phyloP scores from a whole-genome alignment of 1,139 yeast genomes.

The Hemisphaericaspora lyxosophila region DNA sequence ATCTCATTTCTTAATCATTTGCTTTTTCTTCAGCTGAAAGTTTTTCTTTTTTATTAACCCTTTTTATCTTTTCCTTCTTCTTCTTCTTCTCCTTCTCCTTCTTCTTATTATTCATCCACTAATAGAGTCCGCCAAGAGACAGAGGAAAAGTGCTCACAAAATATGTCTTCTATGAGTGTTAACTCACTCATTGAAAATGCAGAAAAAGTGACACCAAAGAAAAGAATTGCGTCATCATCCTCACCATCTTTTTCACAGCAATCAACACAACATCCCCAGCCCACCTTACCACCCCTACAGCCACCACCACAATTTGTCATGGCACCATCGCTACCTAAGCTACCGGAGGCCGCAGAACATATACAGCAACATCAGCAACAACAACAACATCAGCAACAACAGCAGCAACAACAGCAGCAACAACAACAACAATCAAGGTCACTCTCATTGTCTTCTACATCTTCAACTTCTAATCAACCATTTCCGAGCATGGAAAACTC shows the following conservation, averaged over 20 bases:
- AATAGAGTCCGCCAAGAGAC: too few species aligned
- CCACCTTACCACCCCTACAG: constrained; percentile 2
- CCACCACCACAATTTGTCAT: not conserved
- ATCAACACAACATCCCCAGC: not conserved
- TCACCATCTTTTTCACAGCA: not conserved
- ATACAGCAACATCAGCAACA: constrained; percentile 5
- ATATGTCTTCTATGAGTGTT: constrained; percentile 17
- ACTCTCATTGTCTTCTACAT: constrained; percentile 3
- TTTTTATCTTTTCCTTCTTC: not conserved
- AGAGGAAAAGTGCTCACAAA: not conserved
- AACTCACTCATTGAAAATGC: constrained; percentile 15
- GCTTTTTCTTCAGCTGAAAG: too few species aligned
- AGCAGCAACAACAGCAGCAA: not conserved
- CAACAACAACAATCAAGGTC: constrained; percentile 1
- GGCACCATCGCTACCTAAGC: constrained; percentile 3
- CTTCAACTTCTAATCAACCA: constrained; percentile 6
- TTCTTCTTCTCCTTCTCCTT: not conserved
- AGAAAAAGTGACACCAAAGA: constrained; percentile 3
- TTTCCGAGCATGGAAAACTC: not conserved
- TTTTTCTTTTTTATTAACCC: too few species aligned
- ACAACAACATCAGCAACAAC: constrained; percentile 5
- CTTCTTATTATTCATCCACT: not conserved
- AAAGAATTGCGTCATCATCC: not conserved
- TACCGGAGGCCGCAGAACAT: too few species aligned
- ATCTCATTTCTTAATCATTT: too few species aligned